Conservation (phyloP, 768 basidiomycete genomes). For the Cubamyces lactineus region DNA sequence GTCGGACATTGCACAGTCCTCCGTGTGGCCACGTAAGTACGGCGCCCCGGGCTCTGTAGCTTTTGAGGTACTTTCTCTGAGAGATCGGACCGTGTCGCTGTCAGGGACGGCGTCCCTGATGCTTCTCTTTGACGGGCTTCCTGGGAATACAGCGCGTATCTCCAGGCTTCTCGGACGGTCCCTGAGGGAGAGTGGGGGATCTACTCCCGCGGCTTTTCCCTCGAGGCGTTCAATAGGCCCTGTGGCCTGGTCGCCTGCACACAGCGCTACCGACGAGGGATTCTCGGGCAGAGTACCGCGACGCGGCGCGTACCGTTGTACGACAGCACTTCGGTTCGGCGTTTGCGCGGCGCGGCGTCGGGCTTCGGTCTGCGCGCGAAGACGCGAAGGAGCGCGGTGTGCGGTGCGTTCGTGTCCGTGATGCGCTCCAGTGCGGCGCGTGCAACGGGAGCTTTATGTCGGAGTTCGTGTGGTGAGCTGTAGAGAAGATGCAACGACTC, state of each 20-base stretch:
- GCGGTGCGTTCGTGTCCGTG: not conserved
- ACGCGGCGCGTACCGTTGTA: not conserved
- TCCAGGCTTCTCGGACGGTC: not conserved
- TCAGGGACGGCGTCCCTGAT: not conserved
- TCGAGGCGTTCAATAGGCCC: not conserved
- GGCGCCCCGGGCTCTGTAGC: not conserved
- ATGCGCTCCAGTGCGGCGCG: not conserved
- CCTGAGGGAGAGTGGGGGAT: not conserved
- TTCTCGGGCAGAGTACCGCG: constrained; percentile 4
- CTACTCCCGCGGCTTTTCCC: not conserved
- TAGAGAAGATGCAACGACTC: not conserved
- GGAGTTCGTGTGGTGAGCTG: not conserved
- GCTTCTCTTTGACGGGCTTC: not conserved
- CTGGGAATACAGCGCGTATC: not conserved
- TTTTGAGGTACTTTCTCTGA: not conserved
- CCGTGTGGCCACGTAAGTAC: not conserved
- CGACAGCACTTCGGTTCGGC: not conserved
- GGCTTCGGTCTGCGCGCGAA: not conserved
- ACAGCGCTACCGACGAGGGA: not conserved
- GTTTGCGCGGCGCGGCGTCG: constrained; percentile 11
- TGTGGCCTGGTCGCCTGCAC: not conserved
- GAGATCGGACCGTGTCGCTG: not conserved
- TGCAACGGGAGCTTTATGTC: not conserved
- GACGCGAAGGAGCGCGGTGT: too few species aligned
- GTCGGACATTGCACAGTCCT: too few species aligned